Conservation (phyloP, 108 stramenopile species). For the Cyclotella baltica region DNA sequence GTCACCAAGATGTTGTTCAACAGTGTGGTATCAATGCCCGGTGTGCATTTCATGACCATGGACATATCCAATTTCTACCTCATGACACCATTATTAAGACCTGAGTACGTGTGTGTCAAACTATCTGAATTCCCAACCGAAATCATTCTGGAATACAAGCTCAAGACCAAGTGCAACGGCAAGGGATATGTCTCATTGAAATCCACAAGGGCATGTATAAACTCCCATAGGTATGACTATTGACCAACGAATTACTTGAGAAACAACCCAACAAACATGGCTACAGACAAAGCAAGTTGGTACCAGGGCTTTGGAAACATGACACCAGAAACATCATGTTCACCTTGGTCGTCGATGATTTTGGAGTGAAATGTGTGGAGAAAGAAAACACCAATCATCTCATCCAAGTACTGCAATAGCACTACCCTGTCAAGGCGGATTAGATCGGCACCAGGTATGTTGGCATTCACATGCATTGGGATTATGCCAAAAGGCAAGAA, state of each 20-base stretch:
- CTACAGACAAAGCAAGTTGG: constrained; percentile 1
- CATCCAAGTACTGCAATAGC: background rate
- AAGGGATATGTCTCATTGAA: background rate
- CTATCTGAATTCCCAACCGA: background rate
- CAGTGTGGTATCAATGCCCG: background rate
- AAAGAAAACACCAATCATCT: background rate
- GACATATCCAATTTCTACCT: too few species aligned
- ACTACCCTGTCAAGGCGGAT: constrained; percentile 19
- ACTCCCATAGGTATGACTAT: background rate
- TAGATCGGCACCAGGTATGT: constrained; percentile 36
- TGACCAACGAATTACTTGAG: constrained; percentile 10
- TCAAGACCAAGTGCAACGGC: background rate
- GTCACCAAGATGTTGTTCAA: constrained; percentile 45
- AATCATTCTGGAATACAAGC: constrained; percentile 6
- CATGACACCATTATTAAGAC: background rate
- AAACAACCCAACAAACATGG: constrained; percentile 2
- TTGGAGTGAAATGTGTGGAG: background rate
- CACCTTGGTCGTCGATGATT: background rate
- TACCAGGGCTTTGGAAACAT: background rate
- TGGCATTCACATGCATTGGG: constrained; percentile 56
- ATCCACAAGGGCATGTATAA: background rate
- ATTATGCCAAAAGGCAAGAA: constrained; percentile 41
- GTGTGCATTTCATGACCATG: constrained; percentile 1
- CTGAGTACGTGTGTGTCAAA: constrained; percentile 2
- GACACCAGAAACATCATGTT: background rate